Percentiles rank a stretch among this genome's conserved stretches.
Evolutionary conservation across 23 red algal genomes (phyloP).

Genomic region (Gracilaria vermiculophylla): DNA sequence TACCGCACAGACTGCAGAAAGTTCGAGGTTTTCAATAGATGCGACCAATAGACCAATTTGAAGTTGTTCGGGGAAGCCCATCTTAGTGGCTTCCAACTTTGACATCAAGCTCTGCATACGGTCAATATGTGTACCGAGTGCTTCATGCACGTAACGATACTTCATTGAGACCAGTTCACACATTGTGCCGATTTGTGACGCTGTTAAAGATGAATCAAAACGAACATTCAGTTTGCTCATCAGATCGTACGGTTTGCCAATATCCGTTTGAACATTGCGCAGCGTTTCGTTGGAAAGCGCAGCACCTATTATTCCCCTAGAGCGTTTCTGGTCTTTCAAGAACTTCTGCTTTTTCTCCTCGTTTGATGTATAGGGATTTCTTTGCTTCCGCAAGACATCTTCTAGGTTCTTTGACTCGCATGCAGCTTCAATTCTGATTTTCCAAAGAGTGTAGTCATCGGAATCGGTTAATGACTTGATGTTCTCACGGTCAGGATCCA

Average conservation of each 20-base stretch:
- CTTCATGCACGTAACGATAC: background rate
- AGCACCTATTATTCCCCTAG: conserved; percentile 20
- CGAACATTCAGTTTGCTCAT: background rate
- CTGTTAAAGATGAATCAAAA: background rate
- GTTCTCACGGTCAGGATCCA: background rate
- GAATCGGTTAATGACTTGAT: conserved; percentile 2
- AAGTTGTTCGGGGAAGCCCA: background rate
- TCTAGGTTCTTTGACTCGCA: conserved; percentile 8
- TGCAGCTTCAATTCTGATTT: conserved; percentile 9
- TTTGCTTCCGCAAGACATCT: background rate
- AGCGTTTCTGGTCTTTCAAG: background rate
- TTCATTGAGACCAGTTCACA: background rate
- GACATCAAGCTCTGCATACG: background rate
- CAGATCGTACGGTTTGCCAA: background rate
- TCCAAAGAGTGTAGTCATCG: conserved; percentile 18
- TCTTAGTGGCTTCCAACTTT: background rate
- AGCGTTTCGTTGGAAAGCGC: conserved; percentile 27
- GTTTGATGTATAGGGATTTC: background rate
- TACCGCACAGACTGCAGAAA: background rate
- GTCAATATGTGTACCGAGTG: background rate
- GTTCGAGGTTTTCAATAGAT: background rate
- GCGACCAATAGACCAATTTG: background rate
- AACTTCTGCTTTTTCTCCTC: conserved; percentile 9
- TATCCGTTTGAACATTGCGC: conserved; percentile 6
- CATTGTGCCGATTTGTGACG: conserved; percentile 7